Conservation (phyloP, 2,329 filamentous ascomycete species). For the Botrytis medusae region DNA sequence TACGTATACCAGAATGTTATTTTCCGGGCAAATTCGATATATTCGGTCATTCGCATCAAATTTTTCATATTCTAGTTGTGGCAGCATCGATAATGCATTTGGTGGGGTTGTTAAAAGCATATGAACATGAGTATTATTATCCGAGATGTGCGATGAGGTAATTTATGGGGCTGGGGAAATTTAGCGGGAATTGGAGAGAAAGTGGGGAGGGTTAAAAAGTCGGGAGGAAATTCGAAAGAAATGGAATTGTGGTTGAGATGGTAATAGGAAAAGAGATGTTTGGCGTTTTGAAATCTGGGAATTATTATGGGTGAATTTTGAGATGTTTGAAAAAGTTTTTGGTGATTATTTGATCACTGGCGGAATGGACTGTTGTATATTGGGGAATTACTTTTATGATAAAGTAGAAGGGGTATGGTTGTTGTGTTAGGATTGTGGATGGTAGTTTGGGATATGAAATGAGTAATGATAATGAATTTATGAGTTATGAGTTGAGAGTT, state of each 20-base stretch:
- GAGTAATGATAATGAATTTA: background rate
- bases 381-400: background rate
- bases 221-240: too few species aligned
- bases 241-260: background rate
- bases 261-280: background rate
- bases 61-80: slow-evolving; percentile 32
- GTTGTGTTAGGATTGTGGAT: background rate
- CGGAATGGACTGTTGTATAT: background rate
- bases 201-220: too few species aligned
- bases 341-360: background rate
- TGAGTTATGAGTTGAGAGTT: background rate
- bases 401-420: background rate
- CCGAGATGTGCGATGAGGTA: slow-evolving; percentile 9
- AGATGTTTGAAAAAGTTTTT: background rate
- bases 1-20: slow-evolving; percentile 28
- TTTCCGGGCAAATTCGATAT: slow-evolving; percentile 32
- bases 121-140: slow-evolving; percentile 18
- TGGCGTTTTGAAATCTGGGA: background rate
- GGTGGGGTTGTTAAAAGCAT: slow-evolving; percentile 16
- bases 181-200: background rate
- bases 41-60: slow-evolving; percentile 30
- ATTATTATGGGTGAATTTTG: background rate
- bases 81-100: slow-evolving; percentile 25
- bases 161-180: background rate
- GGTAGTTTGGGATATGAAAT: background rate